Evolutionary conservation across 1,284 basidiomycete genomes (phyloP), one percentile per base, ranked within the genome.

Genomic region (Puccinia horiana): DNA sequence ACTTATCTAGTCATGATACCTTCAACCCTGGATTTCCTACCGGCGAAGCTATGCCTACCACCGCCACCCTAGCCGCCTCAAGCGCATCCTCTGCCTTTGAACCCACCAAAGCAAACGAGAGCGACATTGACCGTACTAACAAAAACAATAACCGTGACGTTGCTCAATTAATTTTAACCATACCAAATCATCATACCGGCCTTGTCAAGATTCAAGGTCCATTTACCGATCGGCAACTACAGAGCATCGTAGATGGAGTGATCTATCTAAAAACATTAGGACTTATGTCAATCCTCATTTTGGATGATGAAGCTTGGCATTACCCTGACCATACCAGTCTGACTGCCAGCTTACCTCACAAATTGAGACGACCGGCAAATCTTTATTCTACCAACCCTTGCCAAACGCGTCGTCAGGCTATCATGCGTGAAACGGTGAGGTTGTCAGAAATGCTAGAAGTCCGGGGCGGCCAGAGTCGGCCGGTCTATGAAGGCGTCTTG

Each of bases 181-280:
- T 94, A 5, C 91, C 94, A 73, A 90, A 91, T 84, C 90, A 91
- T 63, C 92, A 93, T 82, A 95, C 94, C 0, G 95, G 95, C 0
- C 91, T 99, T 12, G 96, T 99, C 86, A 99, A 99, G 88, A 89
- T 99, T 18, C 97, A 99, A 87, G 95, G 96, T 2, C 97, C 97
- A 0, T 99, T 99, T 87, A 94, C 92, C n/a, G 93, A 97, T 87
- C 90, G 92, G 16, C 97, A 99, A 87, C 91, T 99, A 82, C 93
- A 95, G 84, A 96, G 94, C 86, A 94, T 99, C 84, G 92, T 93
- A 42, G 91, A 93, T 61, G 97, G 97, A 69, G 91, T 99, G 89
- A 93, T 95, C 73, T 95, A 98, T 86, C 91, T 99, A 73, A 94
- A 96, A 87, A 96, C 95, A 86, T 92, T 99, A 40, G 97, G 97